Evolutionary conservation across 2,329 filamentous ascomycete species (phyloP), one percentile per base, ranked within the genome.

Genomic region (Aspergillus clavatus): DNA sequence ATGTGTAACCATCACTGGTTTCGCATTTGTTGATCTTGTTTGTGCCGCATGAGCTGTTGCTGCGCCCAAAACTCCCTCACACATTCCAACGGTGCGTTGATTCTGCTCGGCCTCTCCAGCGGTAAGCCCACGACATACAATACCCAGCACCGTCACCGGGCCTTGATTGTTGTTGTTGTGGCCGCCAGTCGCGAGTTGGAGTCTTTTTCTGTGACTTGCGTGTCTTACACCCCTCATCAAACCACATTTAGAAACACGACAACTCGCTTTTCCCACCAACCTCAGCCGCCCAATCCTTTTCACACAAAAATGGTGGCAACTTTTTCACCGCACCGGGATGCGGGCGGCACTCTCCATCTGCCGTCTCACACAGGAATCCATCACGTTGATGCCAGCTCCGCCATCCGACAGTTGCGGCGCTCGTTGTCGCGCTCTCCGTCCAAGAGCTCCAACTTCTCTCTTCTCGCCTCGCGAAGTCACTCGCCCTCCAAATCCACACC

Each of bases 401-500:
- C 87, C 47, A 86, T 95, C 52, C 81, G 88, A 62, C 87, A 89
- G 59, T 76, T 96, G 47, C 81, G 90, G 54, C 86, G 89, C 57
- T 95, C 91, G 21, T 77, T 96, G 52, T 96, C 90, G 46, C 81
- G 89, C 58, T 96, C 91, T n/a, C 91, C 91, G 8, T 95, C 91
- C 24, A 95, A 93, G 67, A 75, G 74, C 35, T 78, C 78, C 46
- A 77, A 79, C 58, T 91, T 93, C 65, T 78, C 80, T 45, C 72
- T 94, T 42, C 73, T 80, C 10, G 60, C 67, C 18, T 70, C 74
- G 21, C 70, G 74, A 48, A 70, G 72, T 12, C 67, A 71, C 39
- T 70, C 76, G 48, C 67, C 74, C 26, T 79, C 81, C 37, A 76
- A 75, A 55, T 70, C 72, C 48, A 57, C 72, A 37, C 68, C 70